Evolutionary conservation across 2,329 filamentous ascomycete genomes (phyloP).

Genomic region (Xylaria hypoxylon): DNA sequence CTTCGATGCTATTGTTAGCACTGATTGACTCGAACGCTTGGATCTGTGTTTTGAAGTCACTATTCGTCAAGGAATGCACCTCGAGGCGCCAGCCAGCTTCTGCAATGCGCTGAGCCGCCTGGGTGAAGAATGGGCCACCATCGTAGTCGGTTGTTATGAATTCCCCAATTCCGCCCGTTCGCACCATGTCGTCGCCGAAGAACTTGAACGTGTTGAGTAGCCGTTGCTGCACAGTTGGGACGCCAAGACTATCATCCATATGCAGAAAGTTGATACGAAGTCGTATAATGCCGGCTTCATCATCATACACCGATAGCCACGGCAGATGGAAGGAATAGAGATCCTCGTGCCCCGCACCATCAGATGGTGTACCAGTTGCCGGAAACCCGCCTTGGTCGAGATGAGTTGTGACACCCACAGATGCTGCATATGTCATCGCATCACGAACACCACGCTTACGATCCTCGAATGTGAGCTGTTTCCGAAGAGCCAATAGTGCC

Average conservation of each 20-base stretch:
- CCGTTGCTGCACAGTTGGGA: constrained; percentile 41
- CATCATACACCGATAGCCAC: constrained; percentile 45
- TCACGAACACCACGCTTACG: constrained; percentile 43
- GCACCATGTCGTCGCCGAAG: constrained; percentile 47
- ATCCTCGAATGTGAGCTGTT: constrained; percentile 40
- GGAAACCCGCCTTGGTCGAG: constrained; percentile 48
- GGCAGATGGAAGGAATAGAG: constrained; percentile 46
- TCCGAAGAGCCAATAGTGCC: constrained; percentile 44
- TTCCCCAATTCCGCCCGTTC: constrained; percentile 48
- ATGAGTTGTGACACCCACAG: constrained; percentile 48
- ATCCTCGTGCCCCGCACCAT: constrained; percentile 46
- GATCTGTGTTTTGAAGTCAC: constrained; percentile 45
- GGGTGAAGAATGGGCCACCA: constrained; percentile 46
- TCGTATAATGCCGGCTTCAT: constrained; percentile 37
- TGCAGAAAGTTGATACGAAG: constrained; percentile 49
- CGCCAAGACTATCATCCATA: constrained; percentile 39
- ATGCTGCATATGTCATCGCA: constrained; percentile 47
- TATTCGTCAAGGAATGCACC: constrained; percentile 45
- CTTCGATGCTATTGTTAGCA: constrained; percentile 35
- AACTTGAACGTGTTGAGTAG: constrained; percentile 47
- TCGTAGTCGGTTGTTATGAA: constrained; percentile 46
- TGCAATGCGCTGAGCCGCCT: constrained; percentile 42
- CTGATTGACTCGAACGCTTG: constrained; percentile 44
- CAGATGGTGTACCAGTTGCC: constrained; percentile 42
- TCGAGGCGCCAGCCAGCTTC: constrained; percentile 47